Conservation (phyloP, 192 early-diverging fungal species). For the Entophlyctis luteolus region DNA sequence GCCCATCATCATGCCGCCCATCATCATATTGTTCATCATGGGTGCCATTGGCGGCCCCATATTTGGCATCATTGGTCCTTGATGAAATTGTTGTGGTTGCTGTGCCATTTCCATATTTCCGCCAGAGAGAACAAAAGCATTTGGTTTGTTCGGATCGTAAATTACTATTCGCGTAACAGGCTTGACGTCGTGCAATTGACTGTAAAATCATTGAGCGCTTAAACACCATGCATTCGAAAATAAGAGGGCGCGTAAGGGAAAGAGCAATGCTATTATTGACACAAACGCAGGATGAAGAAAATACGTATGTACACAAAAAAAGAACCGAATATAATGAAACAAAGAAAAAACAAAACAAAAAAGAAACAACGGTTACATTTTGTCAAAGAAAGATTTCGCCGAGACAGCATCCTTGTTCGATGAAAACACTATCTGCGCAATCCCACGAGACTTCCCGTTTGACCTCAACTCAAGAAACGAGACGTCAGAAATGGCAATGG, state of each 20-base stretch:
- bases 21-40: too few relatives aligned
- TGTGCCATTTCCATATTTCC: background rate
- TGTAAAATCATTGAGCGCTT: background rate
- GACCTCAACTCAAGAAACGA: background rate
- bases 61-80: background rate
- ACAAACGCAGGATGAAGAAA: background rate
- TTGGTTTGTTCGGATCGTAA: background rate
- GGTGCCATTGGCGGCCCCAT: too few relatives aligned
- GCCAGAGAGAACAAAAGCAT: background rate
- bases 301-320: background rate
- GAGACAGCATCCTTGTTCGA: conserved; percentile 8
- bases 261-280: background rate
- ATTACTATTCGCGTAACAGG: background rate
- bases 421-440: conserved; percentile 1
- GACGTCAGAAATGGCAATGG: background rate
- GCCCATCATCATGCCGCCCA: too few relatives aligned
- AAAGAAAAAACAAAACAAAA: background rate
- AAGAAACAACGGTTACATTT: background rate
- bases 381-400: conserved; percentile 9
- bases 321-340: background rate
- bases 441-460: conserved; percentile 11
- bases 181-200: conserved; percentile 1
- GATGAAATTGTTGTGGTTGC: background rate
- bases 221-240: background rate
- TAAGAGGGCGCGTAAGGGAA: background rate